phyloP scores from a whole-genome alignment of 1,284 basidiomycete species.

The Farysia itapuensis region DNA sequence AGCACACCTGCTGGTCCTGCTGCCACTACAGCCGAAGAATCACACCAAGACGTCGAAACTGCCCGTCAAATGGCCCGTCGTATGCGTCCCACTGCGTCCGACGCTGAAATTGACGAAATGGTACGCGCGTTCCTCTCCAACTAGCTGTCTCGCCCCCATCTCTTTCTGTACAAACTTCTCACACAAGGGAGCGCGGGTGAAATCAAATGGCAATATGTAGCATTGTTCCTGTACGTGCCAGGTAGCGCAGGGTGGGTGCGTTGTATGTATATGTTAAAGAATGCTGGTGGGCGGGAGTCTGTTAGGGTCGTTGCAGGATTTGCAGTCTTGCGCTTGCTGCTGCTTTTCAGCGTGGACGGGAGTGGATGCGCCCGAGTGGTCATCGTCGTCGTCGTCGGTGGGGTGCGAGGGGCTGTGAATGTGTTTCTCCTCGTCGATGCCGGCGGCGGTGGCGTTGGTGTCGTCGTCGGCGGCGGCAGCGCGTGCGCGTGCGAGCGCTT shows the following conservation, averaged over 20 bases:
- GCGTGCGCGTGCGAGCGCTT: neutral
- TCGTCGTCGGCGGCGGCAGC: neutral
- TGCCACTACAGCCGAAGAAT: neutral
- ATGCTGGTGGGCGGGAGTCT: conserved; percentile 30
- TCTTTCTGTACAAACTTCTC: too few relatives aligned
- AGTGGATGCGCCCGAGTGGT: neutral
- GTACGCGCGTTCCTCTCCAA: conserved; percentile 5
- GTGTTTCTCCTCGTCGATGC: conserved; percentile 14
- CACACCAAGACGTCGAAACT: conserved; percentile 6
- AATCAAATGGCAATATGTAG: too few relatives aligned
- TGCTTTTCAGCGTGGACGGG: neutral
- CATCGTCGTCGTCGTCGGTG: conserved; percentile 5
- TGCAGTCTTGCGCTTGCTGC: conserved; percentile 5
- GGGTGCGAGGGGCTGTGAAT: conserved; percentile 1
- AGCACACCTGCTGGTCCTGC: neutral
- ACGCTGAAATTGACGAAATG: conserved; percentile 38
- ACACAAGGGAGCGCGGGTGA: too few relatives aligned
- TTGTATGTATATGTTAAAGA: conserved; percentile 2
- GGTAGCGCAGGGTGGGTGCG: too few relatives aligned
- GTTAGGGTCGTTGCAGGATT: conserved; percentile 17
- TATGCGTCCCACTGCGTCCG: conserved; percentile 40
- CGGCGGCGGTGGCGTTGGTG: neutral
- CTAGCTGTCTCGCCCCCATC: neutral
- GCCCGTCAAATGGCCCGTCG: conserved; percentile 28
- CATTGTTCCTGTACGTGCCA: too few relatives aligned